Evolutionary conservation across 805 yeast species (phyloP).

Genomic region (Wickerhamiella azyma): DNA sequence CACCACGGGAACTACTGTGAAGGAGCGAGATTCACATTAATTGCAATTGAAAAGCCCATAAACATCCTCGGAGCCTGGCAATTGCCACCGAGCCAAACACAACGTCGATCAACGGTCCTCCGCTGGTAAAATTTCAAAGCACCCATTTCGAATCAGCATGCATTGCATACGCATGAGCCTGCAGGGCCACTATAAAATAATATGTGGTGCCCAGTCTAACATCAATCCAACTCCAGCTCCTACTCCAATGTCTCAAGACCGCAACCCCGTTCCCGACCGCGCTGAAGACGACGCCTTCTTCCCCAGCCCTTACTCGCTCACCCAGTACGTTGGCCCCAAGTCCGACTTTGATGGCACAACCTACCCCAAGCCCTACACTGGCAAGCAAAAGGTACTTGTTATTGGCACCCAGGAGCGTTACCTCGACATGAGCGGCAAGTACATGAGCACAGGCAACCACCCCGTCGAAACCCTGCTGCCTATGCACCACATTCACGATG

Average conservation of each 20-base stretch:
- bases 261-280: background rate
- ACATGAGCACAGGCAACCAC: background rate
- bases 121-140: no score
- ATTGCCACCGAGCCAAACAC: no score
- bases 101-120: no score
- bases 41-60: no score
- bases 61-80: no score
- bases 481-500: background rate
- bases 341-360: background rate
- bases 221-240: no score
- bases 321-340: background rate
- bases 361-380: background rate
- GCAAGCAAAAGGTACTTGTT: background rate
- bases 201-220: no score
- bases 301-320: background rate
- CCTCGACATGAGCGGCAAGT: background rate
- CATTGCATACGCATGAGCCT: no score
- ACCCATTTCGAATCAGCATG: no score
- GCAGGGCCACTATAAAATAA: no score
- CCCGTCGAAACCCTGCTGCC: background rate
- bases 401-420: conserved; percentile 1
- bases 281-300: conserved; percentile 1
- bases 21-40: no score
- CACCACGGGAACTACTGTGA: no score
- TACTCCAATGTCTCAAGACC: background rate